These are phyloP conservation scores for Geosiphon pyriformis DNA, from an alignment of 192 early-diverging fungal species.

Conservation along the genomic window DNA sequence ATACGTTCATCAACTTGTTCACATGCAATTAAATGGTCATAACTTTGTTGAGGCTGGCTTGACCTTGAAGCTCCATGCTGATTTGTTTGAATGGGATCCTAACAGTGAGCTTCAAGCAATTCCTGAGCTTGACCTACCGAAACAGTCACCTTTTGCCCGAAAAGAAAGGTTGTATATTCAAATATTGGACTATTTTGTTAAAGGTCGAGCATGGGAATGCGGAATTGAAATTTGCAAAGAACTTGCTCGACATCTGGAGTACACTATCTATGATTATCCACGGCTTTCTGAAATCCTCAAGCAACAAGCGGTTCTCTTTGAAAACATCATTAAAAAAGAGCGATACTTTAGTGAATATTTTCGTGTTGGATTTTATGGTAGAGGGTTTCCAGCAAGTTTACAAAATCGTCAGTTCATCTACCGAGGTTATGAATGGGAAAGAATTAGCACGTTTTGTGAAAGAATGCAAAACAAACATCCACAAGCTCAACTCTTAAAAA, in stretches of 20 bases:
- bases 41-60: conserved; percentile 65
- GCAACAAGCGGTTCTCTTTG: conserved; percentile 49
- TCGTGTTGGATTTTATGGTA: conserved; percentile 70
- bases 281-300: conserved; percentile 49
- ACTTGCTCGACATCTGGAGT: conserved; percentile 54
- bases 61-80: conserved; percentile 61
- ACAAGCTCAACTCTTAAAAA: conserved; percentile 44
- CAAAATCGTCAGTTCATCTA: conserved; percentile 67
- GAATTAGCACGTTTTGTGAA: conserved; percentile 63
- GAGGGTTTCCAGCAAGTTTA: conserved; percentile 45
- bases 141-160: conserved; percentile 49
- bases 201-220: conserved; percentile 65
- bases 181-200: conserved; percentile 57
- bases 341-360: conserved; percentile 58
- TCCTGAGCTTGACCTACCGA: conserved; percentile 46
- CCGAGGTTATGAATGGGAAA: conserved; percentile 69
- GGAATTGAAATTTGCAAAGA: conserved; percentile 63
- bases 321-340: conserved; percentile 45
- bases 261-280: conserved; percentile 44
- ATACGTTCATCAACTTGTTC: conserved; percentile 58
- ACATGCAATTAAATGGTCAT: conserved; percentile 47
- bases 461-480: conserved; percentile 62
- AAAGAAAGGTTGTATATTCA: conserved; percentile 59
- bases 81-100: conserved; percentile 60
- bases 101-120: conserved; percentile 41